These are phyloP conservation scores for Trichoderma sp. DNA, from an alignment of 2,329 filamentous ascomycete species.

Conservation along the genomic window DNA sequence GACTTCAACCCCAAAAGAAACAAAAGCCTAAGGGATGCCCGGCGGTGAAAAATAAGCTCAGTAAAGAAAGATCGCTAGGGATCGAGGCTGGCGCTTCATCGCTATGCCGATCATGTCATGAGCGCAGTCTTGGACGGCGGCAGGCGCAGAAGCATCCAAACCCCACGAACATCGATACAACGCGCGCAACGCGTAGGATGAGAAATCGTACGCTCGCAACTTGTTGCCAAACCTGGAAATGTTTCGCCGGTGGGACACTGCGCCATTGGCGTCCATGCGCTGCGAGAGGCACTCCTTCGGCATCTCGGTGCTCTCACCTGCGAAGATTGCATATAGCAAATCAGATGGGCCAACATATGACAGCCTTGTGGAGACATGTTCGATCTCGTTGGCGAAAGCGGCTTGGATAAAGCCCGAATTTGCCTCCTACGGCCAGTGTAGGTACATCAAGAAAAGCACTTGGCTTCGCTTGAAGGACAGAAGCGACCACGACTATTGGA, in stretches of 20 bases:
- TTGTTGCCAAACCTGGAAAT: slow-evolving; percentile 16
- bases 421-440: not conserved
- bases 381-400: not conserved
- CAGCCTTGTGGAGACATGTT: not conserved
- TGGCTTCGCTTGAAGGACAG: not conserved
- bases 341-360: slow-evolving; percentile 11
- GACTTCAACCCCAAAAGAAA: too few relatives aligned
- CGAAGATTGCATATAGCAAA: slow-evolving; percentile 3
- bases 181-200: slow-evolving; percentile 30
- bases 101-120: slow-evolving; percentile 30
- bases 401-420: not conserved
- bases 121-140: slow-evolving; percentile 30
- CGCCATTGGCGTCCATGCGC: slow-evolving; percentile 42
- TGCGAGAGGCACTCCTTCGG: slow-evolving; percentile 39
- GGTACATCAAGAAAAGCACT: not conserved
- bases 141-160: slow-evolving; percentile 30
- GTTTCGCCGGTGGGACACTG: slow-evolving; percentile 43
- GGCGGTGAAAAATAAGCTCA: too few relatives aligned
- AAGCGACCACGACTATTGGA: slow-evolving; percentile 1
- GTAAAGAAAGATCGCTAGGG: slow-evolving; percentile 34
- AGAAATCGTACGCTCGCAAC: slow-evolving; percentile 28
- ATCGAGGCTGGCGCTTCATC: slow-evolving; percentile 29
- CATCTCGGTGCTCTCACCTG: slow-evolving; percentile 8
- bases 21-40: too few relatives aligned
- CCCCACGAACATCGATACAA: slow-evolving; percentile 30